Conservation (phyloP, 2,329 filamentous ascomycete genomes). For the Epichloe coenophiala region DNA sequence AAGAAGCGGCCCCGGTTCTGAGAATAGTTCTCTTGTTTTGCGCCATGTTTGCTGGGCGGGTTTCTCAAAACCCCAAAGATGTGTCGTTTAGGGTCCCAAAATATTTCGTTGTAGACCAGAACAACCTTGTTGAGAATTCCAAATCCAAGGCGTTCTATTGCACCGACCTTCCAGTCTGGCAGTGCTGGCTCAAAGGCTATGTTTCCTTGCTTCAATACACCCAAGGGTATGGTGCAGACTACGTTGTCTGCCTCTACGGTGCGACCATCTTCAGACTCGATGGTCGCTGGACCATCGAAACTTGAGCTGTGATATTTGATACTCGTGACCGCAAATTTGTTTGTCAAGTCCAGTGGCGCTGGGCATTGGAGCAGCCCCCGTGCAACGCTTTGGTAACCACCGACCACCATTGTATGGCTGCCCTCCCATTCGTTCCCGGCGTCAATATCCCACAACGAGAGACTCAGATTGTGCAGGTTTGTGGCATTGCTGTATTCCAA, state of each 20-base stretch:
- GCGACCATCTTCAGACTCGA: conserved; percentile 68
- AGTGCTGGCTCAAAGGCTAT: conserved; percentile 82
- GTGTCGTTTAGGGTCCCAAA: conserved; percentile 82
- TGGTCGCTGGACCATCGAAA: conserved; percentile 34
- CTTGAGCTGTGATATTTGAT: conserved; percentile 49
- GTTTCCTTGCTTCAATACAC: conserved; percentile 72
- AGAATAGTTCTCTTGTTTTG: conserved; percentile 68
- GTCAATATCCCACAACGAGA: conserved; percentile 92
- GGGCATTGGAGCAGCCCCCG: conserved; percentile 66
- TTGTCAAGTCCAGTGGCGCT: conserved; percentile 61
- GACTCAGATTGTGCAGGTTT: conserved; percentile 73
- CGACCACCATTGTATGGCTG: conserved; percentile 81
- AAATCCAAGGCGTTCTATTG: conserved; percentile 76
- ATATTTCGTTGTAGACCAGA: conserved; percentile 73
- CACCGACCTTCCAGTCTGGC: conserved; percentile 72
- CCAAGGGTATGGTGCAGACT: conserved; percentile 81
- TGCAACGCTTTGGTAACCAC: conserved; percentile 89
- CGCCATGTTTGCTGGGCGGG: conserved; percentile 53
- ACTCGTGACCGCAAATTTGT: conserved; percentile 56
- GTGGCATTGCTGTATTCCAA: conserved; percentile 94
- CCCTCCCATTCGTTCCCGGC: conserved; percentile 97
- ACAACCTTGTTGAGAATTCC: conserved; percentile 93
- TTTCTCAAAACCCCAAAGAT: conserved; percentile 88
- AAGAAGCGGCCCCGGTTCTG: conserved; percentile 81
- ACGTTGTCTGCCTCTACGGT: conserved; percentile 73